Evolutionary conservation across 2,329 filamentous ascomycete genomes (phyloP).

Genomic region (Fusarium citri): DNA sequence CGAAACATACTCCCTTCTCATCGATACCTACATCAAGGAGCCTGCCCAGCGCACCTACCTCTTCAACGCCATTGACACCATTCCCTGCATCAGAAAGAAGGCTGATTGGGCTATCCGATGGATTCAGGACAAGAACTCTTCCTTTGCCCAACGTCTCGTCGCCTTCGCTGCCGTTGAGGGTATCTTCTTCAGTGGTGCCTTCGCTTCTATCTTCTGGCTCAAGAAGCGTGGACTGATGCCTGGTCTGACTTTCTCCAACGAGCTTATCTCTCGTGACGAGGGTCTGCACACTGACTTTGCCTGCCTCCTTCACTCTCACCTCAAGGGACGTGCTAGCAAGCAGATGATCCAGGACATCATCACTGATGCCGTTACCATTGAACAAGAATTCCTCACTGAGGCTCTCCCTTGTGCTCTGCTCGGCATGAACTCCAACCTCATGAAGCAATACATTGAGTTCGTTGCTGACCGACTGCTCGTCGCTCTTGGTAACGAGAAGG

Average conservation of each 20-base stretch:
- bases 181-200: constrained; percentile 99
- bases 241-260: constrained; percentile 98
- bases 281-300: constrained; percentile 99
- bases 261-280: constrained; percentile 99
- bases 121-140: constrained; percentile 94
- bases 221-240: constrained; percentile 99
- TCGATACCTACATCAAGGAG: constrained; percentile 99
- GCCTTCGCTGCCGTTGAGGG: constrained; percentile 98
- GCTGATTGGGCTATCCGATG: constrained; percentile 96
- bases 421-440: constrained; percentile 96
- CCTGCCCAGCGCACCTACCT: constrained; percentile 92
- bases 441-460: constrained; percentile 99
- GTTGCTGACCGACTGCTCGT: constrained; percentile 95
- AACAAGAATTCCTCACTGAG: constrained; percentile 98
- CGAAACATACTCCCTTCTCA: constrained; percentile 98
- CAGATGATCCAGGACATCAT: constrained; percentile 88
- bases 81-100: constrained; percentile 98
- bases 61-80: constrained; percentile 99
- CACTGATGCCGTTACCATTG: constrained; percentile 90
- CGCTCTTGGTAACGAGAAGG: constrained; percentile 92
- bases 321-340: constrained; percentile 90
- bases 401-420: constrained; percentile 92
- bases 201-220: constrained; percentile 99
- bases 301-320: constrained; percentile 96
- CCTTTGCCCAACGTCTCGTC: constrained; percentile 93